Base-by-base conservation (phyloP, 2,329 filamentous ascomycete genomes). In the Ophiostoma angusticollis region DNA sequence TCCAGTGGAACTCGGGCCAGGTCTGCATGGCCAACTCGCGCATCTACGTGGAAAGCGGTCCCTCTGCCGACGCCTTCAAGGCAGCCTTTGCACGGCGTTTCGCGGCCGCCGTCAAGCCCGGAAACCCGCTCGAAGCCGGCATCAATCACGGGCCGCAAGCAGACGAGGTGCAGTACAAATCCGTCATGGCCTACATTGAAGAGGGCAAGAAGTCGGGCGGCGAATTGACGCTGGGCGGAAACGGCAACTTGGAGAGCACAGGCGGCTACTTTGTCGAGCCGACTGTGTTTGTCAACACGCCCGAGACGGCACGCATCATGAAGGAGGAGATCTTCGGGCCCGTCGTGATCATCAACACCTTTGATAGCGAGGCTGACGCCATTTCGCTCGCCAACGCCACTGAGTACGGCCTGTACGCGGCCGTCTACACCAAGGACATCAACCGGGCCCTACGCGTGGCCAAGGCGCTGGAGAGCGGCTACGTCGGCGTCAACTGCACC, bases 301-400 rank as follows among this genome's bases (percentile, higher is more conserved):
- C 57, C 18, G 56, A 61, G 39, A 45, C 54, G 24, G 54, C 57
- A 3, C 49, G 53, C 37, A 61, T 71, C 39, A 63, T 61, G 50
- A 57, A 59, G n/a, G 64, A 70, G 46, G 67, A 72, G 45, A 61
- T 72, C 8, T 73, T 73, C 43, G 68, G 68, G 1, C 68, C 68
- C 4, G 69, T 74, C 32, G 64, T 68, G 2, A 60, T 60, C 24
- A 61, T 73, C 45, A 58, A 58, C 36, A 62, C 60, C 0, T 74
- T 73, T 56, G 65, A 65, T 45, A 62, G 58, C 0, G 69, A 72
- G 46, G 60, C 62, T 17, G 67, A 72, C 40, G 67, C 64, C 1
- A 47, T 73, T 18, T 47, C 55, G 18, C 54, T 58, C 18, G 68
- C 68, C 5, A 74, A 74, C 48, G 60, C 70, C 49, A 65, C 63